These are phyloP conservation scores for Xylaria palmicola DNA, from an alignment of 495 filamentous ascomycete species.

Conservation along the genomic window DNA sequence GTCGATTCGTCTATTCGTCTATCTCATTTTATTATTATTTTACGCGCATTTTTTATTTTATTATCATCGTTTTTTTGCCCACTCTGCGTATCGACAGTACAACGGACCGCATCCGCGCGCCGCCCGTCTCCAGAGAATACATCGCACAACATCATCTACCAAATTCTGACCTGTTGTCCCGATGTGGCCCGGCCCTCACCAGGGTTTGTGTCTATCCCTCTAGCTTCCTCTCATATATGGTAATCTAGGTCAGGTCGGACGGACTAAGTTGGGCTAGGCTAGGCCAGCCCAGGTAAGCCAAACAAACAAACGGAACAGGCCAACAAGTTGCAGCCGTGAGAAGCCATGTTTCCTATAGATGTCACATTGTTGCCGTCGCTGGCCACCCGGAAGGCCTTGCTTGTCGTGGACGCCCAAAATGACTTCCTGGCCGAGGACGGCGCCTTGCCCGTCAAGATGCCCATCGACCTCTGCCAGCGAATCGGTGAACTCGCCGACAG, in stretches of 20 bases:
- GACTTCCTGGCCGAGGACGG: slow-evolving; percentile 77
- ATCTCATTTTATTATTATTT: too few relatives aligned
- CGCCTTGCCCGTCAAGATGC: slow-evolving; percentile 63
- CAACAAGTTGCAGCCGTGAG: not conserved
- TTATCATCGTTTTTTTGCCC: not conserved
- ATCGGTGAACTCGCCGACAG: slow-evolving; percentile 63
- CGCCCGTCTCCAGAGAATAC: not conserved
- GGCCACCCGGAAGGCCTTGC: slow-evolving; percentile 73
- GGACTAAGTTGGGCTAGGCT: not conserved
- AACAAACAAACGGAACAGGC: not conserved
- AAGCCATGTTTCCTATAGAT: slow-evolving; percentile 49
- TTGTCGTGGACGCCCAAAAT: slow-evolving; percentile 88
- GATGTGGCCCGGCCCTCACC: not conserved
- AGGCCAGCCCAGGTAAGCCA: not conserved
- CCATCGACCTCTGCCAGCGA: slow-evolving; percentile 64
- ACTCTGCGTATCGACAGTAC: not conserved
- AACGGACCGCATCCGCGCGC: not conserved
- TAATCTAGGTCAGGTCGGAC: not conserved
- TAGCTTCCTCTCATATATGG: not conserved
- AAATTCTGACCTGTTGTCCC: not conserved
- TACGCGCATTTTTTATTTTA: not conserved
- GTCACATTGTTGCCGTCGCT: slow-evolving; percentile 46
- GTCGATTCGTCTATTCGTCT: not conserved
- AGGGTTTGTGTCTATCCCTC: not conserved
- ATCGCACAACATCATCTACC: not conserved